Conservation (phyloP, 2,329 filamentous ascomycete genomes). For the Sordariomycetes sp. region DNA sequence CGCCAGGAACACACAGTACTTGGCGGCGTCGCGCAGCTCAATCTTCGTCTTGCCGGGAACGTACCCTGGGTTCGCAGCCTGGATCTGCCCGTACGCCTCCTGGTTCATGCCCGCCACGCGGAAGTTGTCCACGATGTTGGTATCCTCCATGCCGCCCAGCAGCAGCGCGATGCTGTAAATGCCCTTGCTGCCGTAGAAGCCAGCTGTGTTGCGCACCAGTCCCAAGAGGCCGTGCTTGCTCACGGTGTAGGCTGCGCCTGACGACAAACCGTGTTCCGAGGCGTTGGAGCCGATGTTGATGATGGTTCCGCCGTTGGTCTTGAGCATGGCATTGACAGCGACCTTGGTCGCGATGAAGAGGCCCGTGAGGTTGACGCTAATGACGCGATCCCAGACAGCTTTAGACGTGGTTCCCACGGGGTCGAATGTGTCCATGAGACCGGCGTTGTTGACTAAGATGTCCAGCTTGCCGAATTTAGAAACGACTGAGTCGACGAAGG, state of each 20-base stretch:
- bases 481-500: conserved; percentile 12
- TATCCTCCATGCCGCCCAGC: conserved; percentile 43
- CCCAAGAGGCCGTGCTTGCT: conserved; percentile 45
- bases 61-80: conserved; percentile 16
- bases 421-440: conserved; percentile 47
- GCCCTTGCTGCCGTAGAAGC: conserved; percentile 43
- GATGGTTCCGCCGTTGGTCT: conserved; percentile 29
- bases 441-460: conserved; percentile 50
- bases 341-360: conserved; percentile 41
- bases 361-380: conserved; percentile 48
- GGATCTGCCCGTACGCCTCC: conserved; percentile 18
- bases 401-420: conserved; percentile 36
- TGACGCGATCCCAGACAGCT: conserved; percentile 40
- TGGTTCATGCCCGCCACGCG: conserved; percentile 18
- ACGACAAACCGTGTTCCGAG: conserved; percentile 26
- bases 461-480: conserved; percentile 26
- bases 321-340: conserved; percentile 27
- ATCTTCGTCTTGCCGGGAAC: conserved; percentile 17
- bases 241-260: conserved; percentile 40
- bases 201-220: conserved; percentile 48
- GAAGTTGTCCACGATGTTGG: conserved; percentile 42
- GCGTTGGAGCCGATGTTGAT: conserved; percentile 43
- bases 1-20: conserved; percentile 25
- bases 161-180: conserved; percentile 39
- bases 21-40: conserved; percentile 25